Evolutionary conservation across 495 filamentous ascomycete genomes (phyloP).

Genomic region (Aspergillus mulundensis): DNA sequence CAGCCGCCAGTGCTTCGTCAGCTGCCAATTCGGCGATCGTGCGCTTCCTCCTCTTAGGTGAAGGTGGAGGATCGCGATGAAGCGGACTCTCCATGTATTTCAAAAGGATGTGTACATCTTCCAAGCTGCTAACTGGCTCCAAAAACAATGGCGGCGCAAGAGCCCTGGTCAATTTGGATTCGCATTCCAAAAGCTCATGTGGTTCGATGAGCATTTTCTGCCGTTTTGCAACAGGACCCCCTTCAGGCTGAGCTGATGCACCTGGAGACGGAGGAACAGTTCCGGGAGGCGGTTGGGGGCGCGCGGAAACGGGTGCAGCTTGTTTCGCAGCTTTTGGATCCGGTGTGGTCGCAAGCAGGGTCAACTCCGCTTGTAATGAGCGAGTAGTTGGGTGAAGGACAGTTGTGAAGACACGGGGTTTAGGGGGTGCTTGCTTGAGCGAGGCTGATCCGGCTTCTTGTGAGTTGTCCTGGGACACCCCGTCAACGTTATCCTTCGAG

Average conservation of each 20-base stretch:
- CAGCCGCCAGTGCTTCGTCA: conserved; percentile 84
- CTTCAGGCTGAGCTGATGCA: conserved; percentile 44
- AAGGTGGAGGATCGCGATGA: conserved; percentile 68
- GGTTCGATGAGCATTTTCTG: conserved; percentile 75
- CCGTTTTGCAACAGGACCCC: conserved; percentile 59
- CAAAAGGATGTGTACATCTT: conserved; percentile 64
- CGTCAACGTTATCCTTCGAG: conserved; percentile 24
- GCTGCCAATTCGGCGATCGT: conserved; percentile 92
- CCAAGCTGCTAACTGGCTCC: conserved; percentile 62
- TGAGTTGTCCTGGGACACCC: conserved; percentile 36
- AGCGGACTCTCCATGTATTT: conserved; percentile 68
- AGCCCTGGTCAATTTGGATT: conserved; percentile 64
- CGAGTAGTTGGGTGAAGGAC: conserved; percentile 83
- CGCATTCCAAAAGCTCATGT: conserved; percentile 64
- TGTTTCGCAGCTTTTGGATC: conserved; percentile 47
- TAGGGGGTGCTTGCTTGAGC: conserved; percentile 45
- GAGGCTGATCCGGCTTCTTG: conserved; percentile 40
- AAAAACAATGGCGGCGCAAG: conserved; percentile 73
- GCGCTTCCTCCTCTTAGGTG: conserved; percentile 85
- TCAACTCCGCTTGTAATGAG: conserved; percentile 67
- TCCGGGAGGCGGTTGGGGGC: conserved; percentile 44
- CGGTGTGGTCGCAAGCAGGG: conserved; percentile 69
- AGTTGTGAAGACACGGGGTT: conserved; percentile 66
- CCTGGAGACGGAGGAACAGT: conserved; percentile 60
- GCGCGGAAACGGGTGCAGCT: conserved; percentile 39